These are phyloP conservation scores for Drechslerella stenobrocha DNA, from an alignment of 2,329 filamentous ascomycete genomes.

Conservation along the genomic window DNA sequence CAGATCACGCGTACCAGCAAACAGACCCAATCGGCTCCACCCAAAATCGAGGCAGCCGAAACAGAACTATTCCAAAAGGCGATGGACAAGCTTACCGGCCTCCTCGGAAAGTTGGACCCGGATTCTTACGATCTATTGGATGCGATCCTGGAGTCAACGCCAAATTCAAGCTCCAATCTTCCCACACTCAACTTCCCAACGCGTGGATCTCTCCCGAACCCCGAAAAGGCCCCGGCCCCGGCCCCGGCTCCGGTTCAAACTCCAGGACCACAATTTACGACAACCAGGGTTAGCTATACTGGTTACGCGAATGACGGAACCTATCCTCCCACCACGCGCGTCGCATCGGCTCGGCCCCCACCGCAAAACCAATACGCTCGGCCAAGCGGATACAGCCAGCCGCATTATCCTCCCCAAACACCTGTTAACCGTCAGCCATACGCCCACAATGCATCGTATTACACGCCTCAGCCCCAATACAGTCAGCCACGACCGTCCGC, in stretches of 20 bases:
- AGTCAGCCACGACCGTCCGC: conserved; percentile 31
- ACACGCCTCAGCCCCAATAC: conserved; percentile 13
- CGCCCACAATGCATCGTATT: not conserved
- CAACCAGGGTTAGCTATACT: conserved; percentile 29
- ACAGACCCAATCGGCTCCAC: conserved; percentile 4
- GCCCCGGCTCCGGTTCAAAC: conserved; percentile 13
- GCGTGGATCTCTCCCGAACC: conserved; percentile 24
- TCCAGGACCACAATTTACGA: conserved; percentile 25
- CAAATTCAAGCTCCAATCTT: not conserved
- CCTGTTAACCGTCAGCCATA: conserved; percentile 4
- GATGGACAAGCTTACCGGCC: not conserved
- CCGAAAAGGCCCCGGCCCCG: conserved; percentile 24
- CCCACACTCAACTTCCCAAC: not conserved
- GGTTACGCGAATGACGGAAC: conserved; percentile 13
- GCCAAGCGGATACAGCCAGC: conserved; percentile 27
- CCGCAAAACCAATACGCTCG: conserved; percentile 41
- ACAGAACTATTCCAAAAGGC: conserved; percentile 5
- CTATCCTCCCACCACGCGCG: conserved; percentile 24
- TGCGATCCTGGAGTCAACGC: not conserved
- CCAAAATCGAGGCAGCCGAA: conserved; percentile 26
- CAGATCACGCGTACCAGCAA: conserved; percentile 18
- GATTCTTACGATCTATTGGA: conserved; percentile 21
- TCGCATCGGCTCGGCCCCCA: conserved; percentile 25
- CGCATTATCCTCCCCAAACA: conserved; percentile 16
- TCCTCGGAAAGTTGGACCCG: conserved; percentile 24